These are phyloP conservation scores for Apophysomyces trapeziformis DNA, from an alignment of 371 early-diverging fungal genomes.

Conservation along the genomic window DNA sequence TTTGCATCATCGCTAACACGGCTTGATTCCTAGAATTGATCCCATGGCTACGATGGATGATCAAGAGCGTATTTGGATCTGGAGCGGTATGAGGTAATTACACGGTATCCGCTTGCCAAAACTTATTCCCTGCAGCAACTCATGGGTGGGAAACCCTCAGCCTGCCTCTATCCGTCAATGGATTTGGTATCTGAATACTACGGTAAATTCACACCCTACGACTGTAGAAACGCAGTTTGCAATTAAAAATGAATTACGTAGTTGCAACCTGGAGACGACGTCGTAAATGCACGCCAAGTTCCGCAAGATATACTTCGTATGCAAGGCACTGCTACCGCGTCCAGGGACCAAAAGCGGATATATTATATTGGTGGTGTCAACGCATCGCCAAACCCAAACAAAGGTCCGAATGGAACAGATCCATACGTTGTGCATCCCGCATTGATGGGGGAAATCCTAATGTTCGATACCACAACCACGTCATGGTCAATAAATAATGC, in stretches of 20 bases:
- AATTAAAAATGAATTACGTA: neutral
- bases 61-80: neutral
- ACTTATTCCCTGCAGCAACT: neutral
- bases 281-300: neutral
- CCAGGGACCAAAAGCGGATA: neutral
- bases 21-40: neutral
- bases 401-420: neutral
- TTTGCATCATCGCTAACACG: neutral
- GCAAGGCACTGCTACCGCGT: neutral
- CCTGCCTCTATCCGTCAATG: neutral
- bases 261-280: neutral
- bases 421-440: neutral
- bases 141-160: neutral
- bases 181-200: neutral
- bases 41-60: neutral
- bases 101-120: neutral
- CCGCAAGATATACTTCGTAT: neutral
- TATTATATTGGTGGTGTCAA: neutral
- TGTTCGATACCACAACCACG: conserved; percentile 10
- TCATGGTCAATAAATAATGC: conserved; percentile 11
- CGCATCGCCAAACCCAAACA: neutral
- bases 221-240: neutral
- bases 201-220: neutral
- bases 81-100: neutral
- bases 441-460: conserved; percentile 16